Percentiles rank a stretch among this genome's conserved stretches.
Conservation (phyloP, 2,329 filamentous ascomycete species). For the Alternaria incomplexa region DNA sequence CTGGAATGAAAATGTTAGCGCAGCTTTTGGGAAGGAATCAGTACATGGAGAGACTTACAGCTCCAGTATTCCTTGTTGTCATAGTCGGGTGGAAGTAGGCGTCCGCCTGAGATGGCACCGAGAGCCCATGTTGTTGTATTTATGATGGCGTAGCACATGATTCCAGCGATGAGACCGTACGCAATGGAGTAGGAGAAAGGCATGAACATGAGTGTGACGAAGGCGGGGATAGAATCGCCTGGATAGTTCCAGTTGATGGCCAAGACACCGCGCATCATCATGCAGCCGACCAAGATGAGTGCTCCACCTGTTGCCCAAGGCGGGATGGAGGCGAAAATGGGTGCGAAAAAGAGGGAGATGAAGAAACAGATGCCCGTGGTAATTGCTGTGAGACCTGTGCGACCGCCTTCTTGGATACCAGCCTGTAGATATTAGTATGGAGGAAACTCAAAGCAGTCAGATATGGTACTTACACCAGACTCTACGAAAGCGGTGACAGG, state of each 20-base stretch:
- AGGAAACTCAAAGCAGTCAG: neutral
- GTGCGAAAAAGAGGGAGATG: constrained; percentile 85
- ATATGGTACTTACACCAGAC: constrained; percentile 65
- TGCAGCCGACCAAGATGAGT: constrained; percentile 81
- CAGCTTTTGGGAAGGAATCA: neutral
- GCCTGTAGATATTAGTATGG: constrained; percentile 40
- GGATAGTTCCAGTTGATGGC: constrained; percentile 88
- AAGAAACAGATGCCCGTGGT: constrained; percentile 77
- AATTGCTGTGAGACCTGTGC: constrained; percentile 81
- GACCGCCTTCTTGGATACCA: constrained; percentile 84
- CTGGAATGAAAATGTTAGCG: neutral
- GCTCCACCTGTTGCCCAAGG: constrained; percentile 89
- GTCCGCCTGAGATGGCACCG: constrained; percentile 20
- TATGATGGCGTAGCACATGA: constrained; percentile 76
- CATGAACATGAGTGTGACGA: constrained; percentile 83
- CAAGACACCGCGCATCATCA: constrained; percentile 79
- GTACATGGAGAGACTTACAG: constrained; percentile 21
- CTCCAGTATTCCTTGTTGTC: constrained; percentile 40
- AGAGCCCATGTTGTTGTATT: constrained; percentile 68
- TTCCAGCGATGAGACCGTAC: constrained; percentile 82
- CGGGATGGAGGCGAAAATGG: constrained; percentile 87
- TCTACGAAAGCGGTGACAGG: constrained; percentile 89
- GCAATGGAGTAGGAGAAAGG: constrained; percentile 90
- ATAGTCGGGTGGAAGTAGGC: constrained; percentile 31
- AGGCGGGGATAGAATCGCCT: constrained; percentile 82